Evolutionary conservation across 768 basidiomycete species (phyloP).

Genomic region (Tylopilus subfusipes): DNA sequence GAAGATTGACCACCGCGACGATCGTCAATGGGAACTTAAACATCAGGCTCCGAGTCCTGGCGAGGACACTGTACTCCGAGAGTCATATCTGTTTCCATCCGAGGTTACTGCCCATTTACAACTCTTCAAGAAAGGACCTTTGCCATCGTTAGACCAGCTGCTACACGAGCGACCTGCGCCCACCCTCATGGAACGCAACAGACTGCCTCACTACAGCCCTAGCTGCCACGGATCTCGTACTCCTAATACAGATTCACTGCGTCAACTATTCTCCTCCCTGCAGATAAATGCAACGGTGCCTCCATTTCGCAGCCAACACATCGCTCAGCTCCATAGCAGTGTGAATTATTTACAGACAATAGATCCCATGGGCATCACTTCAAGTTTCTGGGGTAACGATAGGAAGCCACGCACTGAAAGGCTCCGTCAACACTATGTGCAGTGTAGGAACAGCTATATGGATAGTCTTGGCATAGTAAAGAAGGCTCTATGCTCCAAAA

Average conservation of each 20-base stretch:
- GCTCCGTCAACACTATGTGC: neutral
- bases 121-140: neutral
- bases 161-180: neutral
- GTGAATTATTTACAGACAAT: neutral
- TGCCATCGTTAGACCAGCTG: neutral
- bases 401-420: too few relatives aligned
- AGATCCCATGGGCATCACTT: neutral
- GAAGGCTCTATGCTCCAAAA: neutral
- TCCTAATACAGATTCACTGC: too few relatives aligned
- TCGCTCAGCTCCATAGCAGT: neutral
- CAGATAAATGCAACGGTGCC: neutral
- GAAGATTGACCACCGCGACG: too few relatives aligned
- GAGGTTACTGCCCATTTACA: neutral
- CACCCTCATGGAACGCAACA: neutral
- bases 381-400: too few relatives aligned
- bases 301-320: neutral
- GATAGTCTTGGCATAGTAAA: neutral
- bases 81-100: neutral
- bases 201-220: neutral
- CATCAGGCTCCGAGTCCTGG: too few relatives aligned
- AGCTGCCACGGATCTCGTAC: neutral
- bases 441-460: neutral
- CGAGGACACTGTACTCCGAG: neutral
- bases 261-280: too few relatives aligned
- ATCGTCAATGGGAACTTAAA: neutral